phyloP scores from a whole-genome alignment of 257 asterid genomes.

The Solanum raphanifolium region DNA sequence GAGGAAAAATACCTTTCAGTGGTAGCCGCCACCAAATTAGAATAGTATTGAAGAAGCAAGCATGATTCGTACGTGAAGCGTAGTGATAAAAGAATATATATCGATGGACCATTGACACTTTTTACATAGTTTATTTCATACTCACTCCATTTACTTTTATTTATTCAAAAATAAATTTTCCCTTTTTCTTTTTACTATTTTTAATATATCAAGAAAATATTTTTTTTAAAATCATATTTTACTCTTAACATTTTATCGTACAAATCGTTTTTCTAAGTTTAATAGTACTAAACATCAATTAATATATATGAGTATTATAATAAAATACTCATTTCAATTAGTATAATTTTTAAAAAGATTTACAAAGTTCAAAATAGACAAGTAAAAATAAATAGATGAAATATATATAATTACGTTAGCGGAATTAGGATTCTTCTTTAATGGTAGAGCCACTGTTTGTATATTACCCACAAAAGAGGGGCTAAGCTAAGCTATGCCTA shows the following conservation, averaged over 20 bases:
- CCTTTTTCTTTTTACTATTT: not conserved
- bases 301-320: not conserved
- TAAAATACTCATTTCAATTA: too few relatives aligned
- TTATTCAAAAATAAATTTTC: fast-evolving
- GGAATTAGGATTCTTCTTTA: too few relatives aligned
- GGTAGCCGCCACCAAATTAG: not conserved
- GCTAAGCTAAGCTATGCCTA: too few relatives aligned
- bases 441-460: too few relatives aligned
- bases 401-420: too few relatives aligned
- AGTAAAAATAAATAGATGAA: too few relatives aligned
- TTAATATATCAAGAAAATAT: too few relatives aligned
- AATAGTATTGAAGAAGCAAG: not conserved
- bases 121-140: not conserved
- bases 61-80: not conserved
- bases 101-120: not conserved
- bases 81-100: not conserved
- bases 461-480: too few relatives aligned
- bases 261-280: not conserved
- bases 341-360: too few relatives aligned
- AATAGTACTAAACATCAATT: not conserved
- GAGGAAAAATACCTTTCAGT: not conserved
- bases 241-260: not conserved
- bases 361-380: too few relatives aligned
- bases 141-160: too few relatives aligned
- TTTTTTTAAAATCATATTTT: too few relatives aligned